phyloP scores from a whole-genome alignment of 495 filamentous ascomycete species.

The Corynascus novoguineensis region DNA sequence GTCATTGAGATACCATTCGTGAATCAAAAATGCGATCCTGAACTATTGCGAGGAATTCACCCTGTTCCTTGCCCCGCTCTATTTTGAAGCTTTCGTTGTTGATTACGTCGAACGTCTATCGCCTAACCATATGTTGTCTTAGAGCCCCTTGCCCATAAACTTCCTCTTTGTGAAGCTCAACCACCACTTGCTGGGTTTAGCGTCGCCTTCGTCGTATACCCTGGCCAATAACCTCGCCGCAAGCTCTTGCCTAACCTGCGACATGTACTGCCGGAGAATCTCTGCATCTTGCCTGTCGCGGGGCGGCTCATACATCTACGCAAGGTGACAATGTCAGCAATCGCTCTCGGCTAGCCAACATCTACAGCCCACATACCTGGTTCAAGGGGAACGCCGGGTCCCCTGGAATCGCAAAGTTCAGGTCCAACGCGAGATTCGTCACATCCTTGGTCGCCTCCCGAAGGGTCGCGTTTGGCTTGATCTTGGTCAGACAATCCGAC shows the following conservation, averaged over 20 bases:
- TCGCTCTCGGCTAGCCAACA: background rate
- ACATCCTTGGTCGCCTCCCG: conserved; percentile 52
- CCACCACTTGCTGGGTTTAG: conserved; percentile 95
- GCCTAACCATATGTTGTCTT: conserved; percentile 16
- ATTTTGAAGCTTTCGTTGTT: background rate
- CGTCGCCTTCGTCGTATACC: conserved; percentile 80
- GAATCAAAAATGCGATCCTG: background rate
- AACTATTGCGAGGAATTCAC: background rate
- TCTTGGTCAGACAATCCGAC: conserved; percentile 78
- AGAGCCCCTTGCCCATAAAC: conserved; percentile 96
- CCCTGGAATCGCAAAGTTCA: conserved; percentile 89
- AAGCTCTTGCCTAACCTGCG: conserved; percentile 88
- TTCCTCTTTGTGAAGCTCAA: conserved; percentile 96
- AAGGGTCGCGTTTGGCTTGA: conserved; percentile 57
- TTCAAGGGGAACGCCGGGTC: conserved; percentile 90
- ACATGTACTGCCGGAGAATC: conserved; percentile 76
- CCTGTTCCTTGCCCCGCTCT: background rate
- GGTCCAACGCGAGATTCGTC: conserved; percentile 64
- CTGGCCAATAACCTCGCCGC: conserved; percentile 72
- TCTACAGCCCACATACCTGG: conserved; percentile 48
- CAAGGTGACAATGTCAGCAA: conserved; percentile 7
- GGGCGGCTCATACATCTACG: conserved; percentile 59
- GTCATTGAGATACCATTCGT: conserved; percentile 18
- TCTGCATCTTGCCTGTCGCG: conserved; percentile 84
- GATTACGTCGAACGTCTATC: background rate